Conservation (phyloP, 352 stramenopile genomes). For the Globisporangium abappressorium region DNA sequence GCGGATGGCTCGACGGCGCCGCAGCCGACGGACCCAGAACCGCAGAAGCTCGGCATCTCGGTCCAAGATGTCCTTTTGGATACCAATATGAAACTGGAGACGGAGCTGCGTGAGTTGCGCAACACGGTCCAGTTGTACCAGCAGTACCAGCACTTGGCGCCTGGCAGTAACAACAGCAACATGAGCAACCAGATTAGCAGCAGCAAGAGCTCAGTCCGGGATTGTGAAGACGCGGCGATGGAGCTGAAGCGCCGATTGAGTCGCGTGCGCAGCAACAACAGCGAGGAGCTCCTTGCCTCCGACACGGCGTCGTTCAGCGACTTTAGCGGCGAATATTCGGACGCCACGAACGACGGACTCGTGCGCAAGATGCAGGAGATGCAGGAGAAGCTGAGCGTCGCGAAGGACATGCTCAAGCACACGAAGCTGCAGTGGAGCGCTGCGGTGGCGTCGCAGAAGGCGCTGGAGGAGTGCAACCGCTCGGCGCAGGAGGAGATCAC, state of each 20-base stretch:
- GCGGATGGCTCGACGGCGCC: slow-evolving; percentile 22
- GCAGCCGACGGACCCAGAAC: slow-evolving; percentile 18
- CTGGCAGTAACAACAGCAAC: slow-evolving; percentile 14
- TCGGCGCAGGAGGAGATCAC: slow-evolving; percentile 49
- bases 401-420: slow-evolving; percentile 54
- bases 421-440: slow-evolving; percentile 66
- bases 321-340: slow-evolving; percentile 18
- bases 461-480: slow-evolving; percentile 53
- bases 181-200: slow-evolving; percentile 11
- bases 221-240: slow-evolving; percentile 24
- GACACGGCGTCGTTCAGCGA: slow-evolving; percentile 22
- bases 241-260: slow-evolving; percentile 27
- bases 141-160: slow-evolving; percentile 1
- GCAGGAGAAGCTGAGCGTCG: slow-evolving; percentile 44
- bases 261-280: slow-evolving; percentile 35
- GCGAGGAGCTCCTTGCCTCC: slow-evolving; percentile 17
- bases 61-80: slow-evolving; percentile 54
- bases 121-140: slow-evolving; percentile 15
- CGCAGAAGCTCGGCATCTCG: slow-evolving; percentile 30
- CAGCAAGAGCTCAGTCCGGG: slow-evolving; percentile 13
- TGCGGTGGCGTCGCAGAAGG: slow-evolving; percentile 60
- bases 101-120: slow-evolving; percentile 37
- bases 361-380: slow-evolving; percentile 36
- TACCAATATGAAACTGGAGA: slow-evolving; percentile 51
- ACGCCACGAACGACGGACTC: slow-evolving; percentile 29